phyloP scores from a whole-genome alignment of 768 basidiomycete species.

The Russula abietina region DNA sequence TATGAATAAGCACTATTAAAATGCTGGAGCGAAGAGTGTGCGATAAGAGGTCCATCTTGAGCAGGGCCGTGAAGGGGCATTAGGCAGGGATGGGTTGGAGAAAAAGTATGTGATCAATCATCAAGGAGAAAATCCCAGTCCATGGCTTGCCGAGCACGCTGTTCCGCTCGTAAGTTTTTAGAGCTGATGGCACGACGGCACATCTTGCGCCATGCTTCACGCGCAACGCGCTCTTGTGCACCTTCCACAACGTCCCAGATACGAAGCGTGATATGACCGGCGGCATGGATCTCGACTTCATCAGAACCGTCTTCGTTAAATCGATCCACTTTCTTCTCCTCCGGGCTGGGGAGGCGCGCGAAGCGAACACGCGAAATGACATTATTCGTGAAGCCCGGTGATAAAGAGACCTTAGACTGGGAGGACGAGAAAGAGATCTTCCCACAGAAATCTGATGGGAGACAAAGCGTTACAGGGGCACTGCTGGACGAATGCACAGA shows the following conservation, averaged over 20 bases:
- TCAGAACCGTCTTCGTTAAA: slow-evolving; percentile 36
- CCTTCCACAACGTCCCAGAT: slow-evolving; percentile 75
- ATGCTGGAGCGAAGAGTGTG: slow-evolving; percentile 8
- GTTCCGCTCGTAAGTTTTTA: slow-evolving; percentile 37
- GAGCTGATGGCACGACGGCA: slow-evolving; percentile 55
- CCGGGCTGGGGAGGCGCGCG: slow-evolving; percentile 27
- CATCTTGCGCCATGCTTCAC: slow-evolving; percentile 43
- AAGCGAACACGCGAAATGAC: slow-evolving; percentile 38
- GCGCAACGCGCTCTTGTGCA: slow-evolving; percentile 55
- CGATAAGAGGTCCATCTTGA: slow-evolving; percentile 1
- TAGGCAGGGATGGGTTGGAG: neutral
- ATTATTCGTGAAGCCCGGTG: slow-evolving; percentile 67
- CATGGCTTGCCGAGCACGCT: slow-evolving; percentile 42
- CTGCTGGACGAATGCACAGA: slow-evolving; percentile 51
- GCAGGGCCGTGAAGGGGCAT: neutral
- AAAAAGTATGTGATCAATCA: slow-evolving; percentile 36
- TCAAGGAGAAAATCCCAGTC: slow-evolving; percentile 80
- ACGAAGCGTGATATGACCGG: slow-evolving; percentile 56
- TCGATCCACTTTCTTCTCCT: slow-evolving; percentile 25
- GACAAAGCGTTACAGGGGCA: slow-evolving; percentile 68
- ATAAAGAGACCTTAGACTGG: slow-evolving; percentile 42
- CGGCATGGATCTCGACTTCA: slow-evolving; percentile 56
- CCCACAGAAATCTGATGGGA: slow-evolving; percentile 76
- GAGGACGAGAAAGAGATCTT: slow-evolving; percentile 51
- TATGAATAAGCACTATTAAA: neutral